These are phyloP conservation scores for Leersia perrieri DNA, from an alignment of 176 grass and related monocot genomes.

Conservation along the genomic window DNA sequence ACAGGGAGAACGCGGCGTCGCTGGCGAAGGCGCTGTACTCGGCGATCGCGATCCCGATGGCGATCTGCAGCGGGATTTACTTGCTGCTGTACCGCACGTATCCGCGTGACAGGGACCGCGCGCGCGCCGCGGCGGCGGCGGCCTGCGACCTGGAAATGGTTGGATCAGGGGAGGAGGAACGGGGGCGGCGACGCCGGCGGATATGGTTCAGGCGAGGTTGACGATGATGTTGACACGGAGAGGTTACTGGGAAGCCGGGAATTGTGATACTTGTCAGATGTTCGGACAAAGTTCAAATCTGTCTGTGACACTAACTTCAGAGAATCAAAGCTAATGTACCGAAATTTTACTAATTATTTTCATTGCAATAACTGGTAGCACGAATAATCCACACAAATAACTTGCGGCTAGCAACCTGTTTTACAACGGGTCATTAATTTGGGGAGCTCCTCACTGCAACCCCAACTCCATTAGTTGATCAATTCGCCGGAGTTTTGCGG, in stretches of 20 bases:
- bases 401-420: too few species aligned
- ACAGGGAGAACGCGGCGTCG: slow-evolving; percentile 51
- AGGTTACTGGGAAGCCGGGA: not conserved
- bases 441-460: too few species aligned
- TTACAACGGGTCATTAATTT: too few species aligned
- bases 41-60: slow-evolving; percentile 49
- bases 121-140: not conserved
- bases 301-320: not conserved
- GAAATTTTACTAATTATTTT: too few species aligned
- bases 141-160: not conserved
- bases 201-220: not conserved
- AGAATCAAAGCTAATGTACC: not conserved
- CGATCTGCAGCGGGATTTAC: slow-evolving; percentile 48
- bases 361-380: too few species aligned
- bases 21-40: slow-evolving; percentile 59
- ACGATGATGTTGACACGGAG: not conserved
- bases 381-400: too few species aligned
- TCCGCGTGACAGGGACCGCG: slow-evolving; percentile 55
- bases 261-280: not conserved
- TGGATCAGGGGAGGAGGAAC: not conserved
- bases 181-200: not conserved
- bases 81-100: slow-evolving; percentile 55
- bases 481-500: too few species aligned
- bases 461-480: too few species aligned
- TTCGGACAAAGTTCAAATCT: not conserved